Evolutionary conservation across 2,329 filamentous ascomycete species (phyloP).

Genomic region (Penicillium sp.): DNA sequence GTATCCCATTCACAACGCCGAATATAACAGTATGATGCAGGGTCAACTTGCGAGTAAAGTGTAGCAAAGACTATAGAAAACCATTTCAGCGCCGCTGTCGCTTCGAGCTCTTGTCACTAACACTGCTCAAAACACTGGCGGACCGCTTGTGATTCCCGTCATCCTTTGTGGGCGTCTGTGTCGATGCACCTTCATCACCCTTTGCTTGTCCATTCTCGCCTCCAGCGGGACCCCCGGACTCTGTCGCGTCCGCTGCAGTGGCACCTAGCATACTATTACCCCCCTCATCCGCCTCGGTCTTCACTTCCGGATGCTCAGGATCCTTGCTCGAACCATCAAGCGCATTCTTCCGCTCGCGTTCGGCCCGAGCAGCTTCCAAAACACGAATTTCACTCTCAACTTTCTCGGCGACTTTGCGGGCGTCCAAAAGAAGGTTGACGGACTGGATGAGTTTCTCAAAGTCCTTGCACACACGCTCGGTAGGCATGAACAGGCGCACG

Average conservation of each 20-base stretch:
- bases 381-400: conserved; percentile 54
- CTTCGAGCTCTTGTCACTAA: conserved; percentile 64
- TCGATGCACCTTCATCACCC: conserved; percentile 8
- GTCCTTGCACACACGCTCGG: conserved; percentile 53
- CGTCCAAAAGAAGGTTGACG: conserved; percentile 53
- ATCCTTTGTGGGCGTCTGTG: conserved; percentile 17
- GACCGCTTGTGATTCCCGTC: conserved; percentile 69
- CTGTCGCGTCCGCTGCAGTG: conserved; percentile 24
- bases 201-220: conserved; percentile 10
- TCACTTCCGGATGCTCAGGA: conserved; percentile 37
- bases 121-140: conserved; percentile 75
- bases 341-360: conserved; percentile 42
- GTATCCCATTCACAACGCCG: conserved; percentile 29
- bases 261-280: conserved; percentile 19
- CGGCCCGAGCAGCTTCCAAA: conserved; percentile 47
- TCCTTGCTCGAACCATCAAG: conserved; percentile 22
- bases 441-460: conserved; percentile 54
- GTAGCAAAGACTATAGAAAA: background rate
- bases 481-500: conserved; percentile 53
- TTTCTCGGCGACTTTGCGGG: conserved; percentile 53
- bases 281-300: conserved; percentile 41
- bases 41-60: conserved; percentile 2
- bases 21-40: conserved; percentile 25
- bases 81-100: conserved; percentile 50
- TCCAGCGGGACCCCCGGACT: conserved; percentile 15